Percentiles rank a stretch among this genome's conserved stretches.
Conservation (phyloP, 2,329 filamentous ascomycete genomes). For the Fusarium chaquense region DNA sequence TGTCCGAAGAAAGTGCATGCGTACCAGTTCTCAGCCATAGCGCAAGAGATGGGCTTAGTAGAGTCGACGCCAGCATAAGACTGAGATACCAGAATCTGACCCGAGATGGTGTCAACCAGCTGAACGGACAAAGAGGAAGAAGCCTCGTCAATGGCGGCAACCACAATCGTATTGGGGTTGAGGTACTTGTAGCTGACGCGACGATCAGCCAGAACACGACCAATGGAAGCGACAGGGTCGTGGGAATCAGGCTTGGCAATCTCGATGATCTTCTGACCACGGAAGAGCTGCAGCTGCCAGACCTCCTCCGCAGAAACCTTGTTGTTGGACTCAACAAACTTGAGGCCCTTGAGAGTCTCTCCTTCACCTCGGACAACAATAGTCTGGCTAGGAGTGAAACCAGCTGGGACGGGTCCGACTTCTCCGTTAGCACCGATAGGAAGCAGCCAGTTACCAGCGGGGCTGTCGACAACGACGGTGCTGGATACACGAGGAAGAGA, state of each 20-base stretch:
- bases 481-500: slow-evolving; percentile 48
- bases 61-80: slow-evolving; percentile 80
- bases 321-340: slow-evolving; percentile 59
- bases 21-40: slow-evolving; percentile 95
- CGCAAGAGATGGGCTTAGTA: slow-evolving; percentile 78
- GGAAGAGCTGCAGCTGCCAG: slow-evolving; percentile 80
- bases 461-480: slow-evolving; percentile 65
- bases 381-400: slow-evolving; percentile 63
- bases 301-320: slow-evolving; percentile 60
- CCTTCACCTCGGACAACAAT: slow-evolving; percentile 65
- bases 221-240: slow-evolving; percentile 94
- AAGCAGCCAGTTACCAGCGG: slow-evolving; percentile 65
- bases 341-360: slow-evolving; percentile 67
- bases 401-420: slow-evolving; percentile 59
- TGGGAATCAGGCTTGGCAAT: slow-evolving; percentile 77
- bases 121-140: slow-evolving; percentile 75
- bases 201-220: slow-evolving; percentile 89
- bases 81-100: slow-evolving; percentile 79
- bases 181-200: slow-evolving; percentile 98
- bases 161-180: slow-evolving; percentile 84
- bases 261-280: slow-evolving; percentile 74
- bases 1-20: slow-evolving; percentile 81
- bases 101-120: slow-evolving; percentile 87
- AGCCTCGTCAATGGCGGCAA: slow-evolving; percentile 74
- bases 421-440: slow-evolving; percentile 65